These are phyloP conservation scores for Cercospora canescens DNA, from an alignment of 2,329 filamentous ascomycete species.

Conservation along the genomic window DNA sequence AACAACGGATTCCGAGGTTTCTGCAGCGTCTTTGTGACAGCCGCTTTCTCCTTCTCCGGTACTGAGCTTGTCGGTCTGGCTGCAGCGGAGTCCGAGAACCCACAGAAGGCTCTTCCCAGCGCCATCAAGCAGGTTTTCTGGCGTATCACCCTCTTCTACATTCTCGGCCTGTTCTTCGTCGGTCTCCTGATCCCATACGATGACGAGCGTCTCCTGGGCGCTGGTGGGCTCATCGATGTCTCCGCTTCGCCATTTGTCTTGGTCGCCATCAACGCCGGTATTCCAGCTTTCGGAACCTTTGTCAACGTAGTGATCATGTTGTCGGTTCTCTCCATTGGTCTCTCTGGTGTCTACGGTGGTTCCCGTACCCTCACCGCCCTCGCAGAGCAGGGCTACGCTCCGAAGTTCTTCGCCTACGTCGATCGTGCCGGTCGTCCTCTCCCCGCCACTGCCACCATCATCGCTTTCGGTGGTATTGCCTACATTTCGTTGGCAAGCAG, in stretches of 20 bases:
- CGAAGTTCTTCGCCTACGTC: constrained; percentile 59
- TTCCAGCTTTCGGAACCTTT: constrained; percentile 76
- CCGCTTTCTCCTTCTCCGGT: constrained; percentile 62
- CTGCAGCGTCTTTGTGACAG: constrained; percentile 64
- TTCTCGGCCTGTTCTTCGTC: constrained; percentile 77
- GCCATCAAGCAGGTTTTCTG: constrained; percentile 95
- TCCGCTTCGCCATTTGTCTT: constrained; percentile 91
- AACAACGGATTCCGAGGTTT: constrained; percentile 63
- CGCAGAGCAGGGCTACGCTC: constrained; percentile 70
- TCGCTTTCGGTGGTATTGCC: constrained; percentile 58
- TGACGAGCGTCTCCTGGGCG: constrained; percentile 62
- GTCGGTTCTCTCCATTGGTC: constrained; percentile 73
- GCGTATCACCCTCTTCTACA: constrained; percentile 88
- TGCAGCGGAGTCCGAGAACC: constrained; percentile 76
- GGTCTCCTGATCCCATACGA: constrained; percentile 78
- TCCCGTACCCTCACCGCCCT: constrained; percentile 87
- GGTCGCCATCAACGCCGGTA: constrained; percentile 75
- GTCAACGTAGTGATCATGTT: constrained; percentile 96
- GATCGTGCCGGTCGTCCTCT: constrained; percentile 62
- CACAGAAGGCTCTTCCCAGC: constrained; percentile 76
- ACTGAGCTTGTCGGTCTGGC: constrained; percentile 67
- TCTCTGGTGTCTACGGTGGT: constrained; percentile 82
- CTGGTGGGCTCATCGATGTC: constrained; percentile 59
- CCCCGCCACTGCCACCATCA: constrained; percentile 47
- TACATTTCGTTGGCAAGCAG: constrained; percentile 57